phyloP scores from a whole-genome alignment of 2,329 filamentous ascomycete genomes.

The Epichloe sibirici region DNA sequence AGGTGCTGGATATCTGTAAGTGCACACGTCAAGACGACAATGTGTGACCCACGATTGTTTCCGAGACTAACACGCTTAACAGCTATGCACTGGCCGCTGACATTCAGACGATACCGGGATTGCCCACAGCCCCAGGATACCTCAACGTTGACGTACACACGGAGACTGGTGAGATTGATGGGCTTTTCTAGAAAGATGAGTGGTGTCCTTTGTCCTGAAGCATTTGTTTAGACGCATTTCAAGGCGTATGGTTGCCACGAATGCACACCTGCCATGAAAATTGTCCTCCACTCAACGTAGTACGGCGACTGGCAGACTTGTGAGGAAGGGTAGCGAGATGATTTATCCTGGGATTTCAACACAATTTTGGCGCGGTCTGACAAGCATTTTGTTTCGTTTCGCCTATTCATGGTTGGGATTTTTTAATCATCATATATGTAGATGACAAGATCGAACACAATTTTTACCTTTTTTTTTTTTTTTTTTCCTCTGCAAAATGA shows the following conservation, averaged over 20 bases:
- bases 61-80: conserved; percentile 21
- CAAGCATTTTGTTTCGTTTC: too few relatives aligned
- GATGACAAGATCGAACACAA: too few relatives aligned
- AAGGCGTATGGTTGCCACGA: not conserved
- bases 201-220: not conserved
- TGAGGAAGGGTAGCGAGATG: not conserved
- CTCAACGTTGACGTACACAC: conserved; percentile 79
- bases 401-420: too few relatives aligned
- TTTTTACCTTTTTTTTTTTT: too few relatives aligned
- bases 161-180: conserved; percentile 76
- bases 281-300: conserved; percentile 6
- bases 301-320: conserved; percentile 1
- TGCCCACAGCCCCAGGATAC: conserved; percentile 91
- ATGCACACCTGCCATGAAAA: not conserved
- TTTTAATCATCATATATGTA: too few relatives aligned
- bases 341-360: conserved; percentile 2
- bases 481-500: too few relatives aligned
- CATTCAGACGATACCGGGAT: conserved; percentile 93
- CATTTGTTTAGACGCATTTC: not conserved
- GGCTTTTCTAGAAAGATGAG: conserved; percentile 58
- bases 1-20: conserved; percentile 82
- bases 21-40: conserved; percentile 9
- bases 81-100: conserved; percentile 90
- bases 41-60: not conserved
- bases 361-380: not conserved